Percentiles rank a stretch among this genome's conserved stretches.
phyloP scores from a whole-genome alignment of 2,329 filamentous ascomycete species.

The Knufia fluminis region DNA sequence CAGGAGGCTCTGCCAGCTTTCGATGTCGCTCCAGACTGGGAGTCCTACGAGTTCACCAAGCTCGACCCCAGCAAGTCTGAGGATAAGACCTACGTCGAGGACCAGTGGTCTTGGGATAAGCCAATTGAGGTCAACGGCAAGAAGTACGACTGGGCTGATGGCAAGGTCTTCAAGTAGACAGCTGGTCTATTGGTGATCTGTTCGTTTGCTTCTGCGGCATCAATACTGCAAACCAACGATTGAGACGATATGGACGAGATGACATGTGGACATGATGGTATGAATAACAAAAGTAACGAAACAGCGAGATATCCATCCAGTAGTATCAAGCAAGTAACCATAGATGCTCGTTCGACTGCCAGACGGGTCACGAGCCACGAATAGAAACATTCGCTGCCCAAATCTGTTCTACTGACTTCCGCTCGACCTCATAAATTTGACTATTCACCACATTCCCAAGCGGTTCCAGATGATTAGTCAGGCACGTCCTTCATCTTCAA shows the following conservation, averaged over 20 bases:
- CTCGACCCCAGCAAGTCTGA: conserved; percentile 79
- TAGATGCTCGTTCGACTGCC: background rate
- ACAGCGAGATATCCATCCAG: background rate
- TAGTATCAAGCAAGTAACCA: background rate
- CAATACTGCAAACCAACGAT: background rate
- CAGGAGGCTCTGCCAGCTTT: conserved; percentile 80
- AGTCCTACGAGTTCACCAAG: conserved; percentile 95
- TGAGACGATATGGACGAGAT: background rate
- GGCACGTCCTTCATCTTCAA: too few relatives aligned
- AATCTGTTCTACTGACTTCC: too few relatives aligned
- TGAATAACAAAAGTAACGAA: background rate
- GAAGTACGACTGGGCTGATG: conserved; percentile 77
- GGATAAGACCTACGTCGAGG: conserved; percentile 76
- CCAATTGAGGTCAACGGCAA: conserved; percentile 72
- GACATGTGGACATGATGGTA: background rate
- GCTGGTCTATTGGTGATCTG: too few relatives aligned
- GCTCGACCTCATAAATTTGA: too few relatives aligned
- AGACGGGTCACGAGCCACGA: background rate
- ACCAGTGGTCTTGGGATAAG: conserved; percentile 89
- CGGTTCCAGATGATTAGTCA: too few relatives aligned
- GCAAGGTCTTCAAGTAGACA: conserved; percentile 97
- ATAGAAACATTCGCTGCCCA: too few relatives aligned
- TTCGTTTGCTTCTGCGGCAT: too few relatives aligned
- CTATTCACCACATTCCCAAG: too few relatives aligned
- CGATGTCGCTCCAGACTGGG: conserved; percentile 92